Base-by-base conservation (phyloP, 257 asterid species). In the Solanum piurae region DNA sequence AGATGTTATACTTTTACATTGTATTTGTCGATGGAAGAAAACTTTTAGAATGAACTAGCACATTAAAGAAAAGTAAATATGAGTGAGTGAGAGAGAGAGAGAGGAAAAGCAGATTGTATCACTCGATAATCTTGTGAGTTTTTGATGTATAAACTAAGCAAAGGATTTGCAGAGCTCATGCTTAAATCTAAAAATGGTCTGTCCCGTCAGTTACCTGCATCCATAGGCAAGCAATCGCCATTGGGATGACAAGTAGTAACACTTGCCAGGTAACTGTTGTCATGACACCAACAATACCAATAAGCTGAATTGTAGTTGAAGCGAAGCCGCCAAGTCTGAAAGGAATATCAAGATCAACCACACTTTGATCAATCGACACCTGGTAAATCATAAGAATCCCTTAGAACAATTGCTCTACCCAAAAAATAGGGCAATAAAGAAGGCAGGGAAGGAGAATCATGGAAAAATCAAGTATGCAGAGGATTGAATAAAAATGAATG, bases 281-380 rank as follows among this genome's bases (percentile, higher is more conserved):
- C 99, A 97, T 97, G 80, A 97, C 99, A 83, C 95, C 98, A 85
- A 96, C 98, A 83, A 97, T 97, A 85, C 99, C 99, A 87, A 97
- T 87, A 88, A 97, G 98, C 90, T 97, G 99, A 90, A 97, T 97
- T 12, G 99, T 97, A n/a, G 99, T 96, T 82, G 99, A 93, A 89
- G 99, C 99, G 91, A 97, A 97, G 86, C 99, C 98, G 27, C 99
- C 99, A 87, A 97, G 98, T 93, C 99, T 94, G 94, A 97, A 97
- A 86, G 99, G 99, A 91, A 97, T 97, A 90, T 97, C 99, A 86
- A 97, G 99, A 93, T 97, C 99, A 46, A 97, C 97, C 73, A 97
- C 99, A 88, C 99, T 97, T 93, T 96, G 99, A 94, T 97, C 99
- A 88, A 96, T 88, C 12, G 99, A 97, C 42, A 97, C 99, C 99